phyloP scores from a whole-genome alignment of 1,284 basidiomycete genomes.

The Ceratobasidium sp. region DNA sequence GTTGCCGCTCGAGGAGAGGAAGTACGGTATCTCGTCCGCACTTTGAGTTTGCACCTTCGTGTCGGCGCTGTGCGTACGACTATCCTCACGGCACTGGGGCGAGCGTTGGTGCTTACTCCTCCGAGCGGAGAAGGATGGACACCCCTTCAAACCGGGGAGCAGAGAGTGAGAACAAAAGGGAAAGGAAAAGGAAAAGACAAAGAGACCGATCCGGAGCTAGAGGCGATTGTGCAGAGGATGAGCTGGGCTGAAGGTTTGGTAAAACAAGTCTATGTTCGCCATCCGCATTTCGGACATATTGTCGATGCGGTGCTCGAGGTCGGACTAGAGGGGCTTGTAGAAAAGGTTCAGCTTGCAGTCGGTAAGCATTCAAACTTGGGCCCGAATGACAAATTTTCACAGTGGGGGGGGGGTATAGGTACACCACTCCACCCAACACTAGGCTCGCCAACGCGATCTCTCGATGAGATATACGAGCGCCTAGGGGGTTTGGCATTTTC shows the following conservation, averaged over 20 bases:
- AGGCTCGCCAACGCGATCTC: constrained; percentile 84
- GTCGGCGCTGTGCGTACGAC: constrained; percentile 89
- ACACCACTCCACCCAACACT: constrained; percentile 74
- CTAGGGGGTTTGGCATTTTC: constrained; percentile 73
- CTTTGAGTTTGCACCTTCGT: constrained; percentile 80
- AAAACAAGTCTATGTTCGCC: constrained; percentile 81
- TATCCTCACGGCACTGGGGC: constrained; percentile 81
- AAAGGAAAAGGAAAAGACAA: constrained; percentile 57
- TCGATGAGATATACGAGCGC: constrained; percentile 82
- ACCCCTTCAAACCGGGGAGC: neutral
- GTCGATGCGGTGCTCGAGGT: constrained; percentile 66
- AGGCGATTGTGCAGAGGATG: constrained; percentile 59
- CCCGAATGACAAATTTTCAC: neutral
- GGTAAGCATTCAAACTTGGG: constrained; percentile 57
- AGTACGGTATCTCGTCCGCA: constrained; percentile 82
- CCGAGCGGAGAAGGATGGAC: constrained; percentile 44
- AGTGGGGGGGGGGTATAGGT: constrained; percentile 53
- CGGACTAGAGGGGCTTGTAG: constrained; percentile 67
- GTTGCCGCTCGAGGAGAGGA: constrained; percentile 89
- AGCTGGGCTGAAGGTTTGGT: constrained; percentile 68
- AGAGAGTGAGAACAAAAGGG: constrained; percentile 38
- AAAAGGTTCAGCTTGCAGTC: constrained; percentile 76
- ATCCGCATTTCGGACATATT: constrained; percentile 88
- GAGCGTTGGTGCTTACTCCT: constrained; percentile 75
- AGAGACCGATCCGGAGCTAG: constrained; percentile 55